These are phyloP conservation scores for Microdochium bolleyi DNA, from an alignment of 2,329 filamentous ascomycete species.

Conservation along the genomic window DNA sequence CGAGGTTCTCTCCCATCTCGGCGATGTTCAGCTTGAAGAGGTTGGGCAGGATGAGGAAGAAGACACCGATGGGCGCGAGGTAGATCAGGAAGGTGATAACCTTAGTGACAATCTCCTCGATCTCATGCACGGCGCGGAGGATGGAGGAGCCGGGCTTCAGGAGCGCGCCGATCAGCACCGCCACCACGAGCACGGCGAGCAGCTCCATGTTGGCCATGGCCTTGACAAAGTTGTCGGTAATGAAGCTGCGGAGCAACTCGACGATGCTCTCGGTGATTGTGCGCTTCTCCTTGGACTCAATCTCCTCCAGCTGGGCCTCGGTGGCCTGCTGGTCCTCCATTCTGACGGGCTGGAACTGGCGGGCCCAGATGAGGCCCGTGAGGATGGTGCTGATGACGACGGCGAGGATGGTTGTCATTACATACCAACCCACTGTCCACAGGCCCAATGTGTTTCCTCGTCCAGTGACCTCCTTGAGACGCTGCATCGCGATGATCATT, in stretches of 20 bases:
- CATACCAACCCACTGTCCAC: constrained; percentile 41
- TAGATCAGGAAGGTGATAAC: constrained; percentile 21
- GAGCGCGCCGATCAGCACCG: constrained; percentile 37
- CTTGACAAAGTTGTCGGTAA: constrained; percentile 38
- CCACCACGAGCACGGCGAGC: constrained; percentile 35
- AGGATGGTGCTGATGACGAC: constrained; percentile 38
- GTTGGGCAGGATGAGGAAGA: constrained; percentile 45
- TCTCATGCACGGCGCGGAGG: constrained; percentile 33
- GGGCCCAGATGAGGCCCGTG: constrained; percentile 36
- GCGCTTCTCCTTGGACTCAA: constrained; percentile 24
- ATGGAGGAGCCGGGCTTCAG: constrained; percentile 31
- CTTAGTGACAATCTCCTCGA: constrained; percentile 37
- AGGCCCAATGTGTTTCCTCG: constrained; percentile 34
- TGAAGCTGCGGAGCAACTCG: constrained; percentile 38
- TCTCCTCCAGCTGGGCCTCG: constrained; percentile 14
- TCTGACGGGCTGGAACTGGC: constrained; percentile 30
- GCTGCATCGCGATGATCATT: constrained; percentile 41
- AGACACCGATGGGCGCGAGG: constrained; percentile 18
- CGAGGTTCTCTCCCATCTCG: constrained; percentile 39
- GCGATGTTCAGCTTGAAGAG: constrained; percentile 38
- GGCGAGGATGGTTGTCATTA: constrained; percentile 39
- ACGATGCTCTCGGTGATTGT: constrained; percentile 34
- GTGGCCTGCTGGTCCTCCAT: constrained; percentile 8
- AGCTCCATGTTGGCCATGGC: constrained; percentile 37
- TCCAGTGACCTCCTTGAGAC: constrained; percentile 35